Conservation (phyloP, 1,284 basidiomycete species). For the Golubevia sp. region DNA sequence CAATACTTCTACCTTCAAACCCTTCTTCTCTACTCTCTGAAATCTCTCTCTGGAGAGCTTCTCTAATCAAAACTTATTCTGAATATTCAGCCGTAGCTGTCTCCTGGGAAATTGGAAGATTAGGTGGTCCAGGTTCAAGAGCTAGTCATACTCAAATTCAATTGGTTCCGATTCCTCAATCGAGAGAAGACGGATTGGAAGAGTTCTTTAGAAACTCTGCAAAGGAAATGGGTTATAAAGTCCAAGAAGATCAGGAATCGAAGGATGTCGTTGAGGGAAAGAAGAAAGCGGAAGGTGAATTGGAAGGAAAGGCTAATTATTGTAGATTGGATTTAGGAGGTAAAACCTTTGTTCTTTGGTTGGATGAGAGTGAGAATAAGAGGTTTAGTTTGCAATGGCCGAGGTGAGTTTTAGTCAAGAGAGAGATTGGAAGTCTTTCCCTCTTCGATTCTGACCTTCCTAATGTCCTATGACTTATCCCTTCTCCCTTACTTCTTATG, state of each 20-base stretch:
- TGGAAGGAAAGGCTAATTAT: constrained; percentile 13
- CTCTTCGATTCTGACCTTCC: background rate
- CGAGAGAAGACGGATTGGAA: constrained; percentile 1
- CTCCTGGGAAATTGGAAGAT: constrained; percentile 29
- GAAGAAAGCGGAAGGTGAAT: background rate
- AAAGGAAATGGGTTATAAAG: constrained; percentile 10
- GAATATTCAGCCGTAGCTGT: constrained; percentile 13
- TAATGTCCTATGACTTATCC: constrained; percentile 17
- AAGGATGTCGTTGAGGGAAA: background rate
- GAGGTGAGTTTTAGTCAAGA: constrained; percentile 2
- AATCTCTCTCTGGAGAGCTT: constrained; percentile 17
- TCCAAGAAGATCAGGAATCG: constrained; percentile 5
- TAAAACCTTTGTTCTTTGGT: constrained; percentile 9
- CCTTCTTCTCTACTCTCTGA: constrained; percentile 12
- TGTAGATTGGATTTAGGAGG: constrained; percentile 9
- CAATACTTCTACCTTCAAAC: constrained; percentile 3
- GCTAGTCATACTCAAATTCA: constrained; percentile 50
- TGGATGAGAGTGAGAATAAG: constrained; percentile 7
- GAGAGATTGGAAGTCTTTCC: constrained; percentile 8
- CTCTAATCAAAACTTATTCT: constrained; percentile 19
- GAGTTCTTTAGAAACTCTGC: constrained; percentile 14
- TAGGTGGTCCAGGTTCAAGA: constrained; percentile 17
- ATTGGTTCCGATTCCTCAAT: constrained; percentile 24
- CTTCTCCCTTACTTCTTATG: constrained; percentile 17
- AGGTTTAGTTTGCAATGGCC: constrained; percentile 23